A percentile compares a stretch with the other conserved stretches of the same genome.
phyloP scores from a whole-genome alignment of 2,329 filamentous ascomycete genomes.

The Cadophora luteo-olivacea region DNA sequence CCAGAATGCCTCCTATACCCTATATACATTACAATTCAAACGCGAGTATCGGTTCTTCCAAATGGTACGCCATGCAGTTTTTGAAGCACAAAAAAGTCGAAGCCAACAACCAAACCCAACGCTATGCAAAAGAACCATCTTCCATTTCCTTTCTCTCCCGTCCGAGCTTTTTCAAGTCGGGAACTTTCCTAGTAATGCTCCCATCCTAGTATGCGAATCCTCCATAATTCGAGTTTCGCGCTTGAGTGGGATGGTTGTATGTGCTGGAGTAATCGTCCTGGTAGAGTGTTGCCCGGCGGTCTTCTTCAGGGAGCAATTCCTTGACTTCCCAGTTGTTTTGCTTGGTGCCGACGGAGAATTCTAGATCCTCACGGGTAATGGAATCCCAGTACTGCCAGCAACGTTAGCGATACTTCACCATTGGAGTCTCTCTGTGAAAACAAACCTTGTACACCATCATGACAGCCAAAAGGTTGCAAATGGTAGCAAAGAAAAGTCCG shows the following conservation, averaged over 20 bases:
- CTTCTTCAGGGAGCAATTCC: constrained; percentile 63
- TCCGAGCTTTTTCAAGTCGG: neutral
- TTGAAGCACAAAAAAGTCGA: neutral
- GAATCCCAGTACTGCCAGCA: constrained; percentile 90
- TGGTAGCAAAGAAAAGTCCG: constrained; percentile 90
- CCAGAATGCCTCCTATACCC: neutral
- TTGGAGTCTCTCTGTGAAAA: constrained; percentile 21
- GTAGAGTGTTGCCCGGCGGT: constrained; percentile 43
- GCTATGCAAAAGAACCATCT: constrained; percentile 16
- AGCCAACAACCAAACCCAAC: constrained; percentile 8
- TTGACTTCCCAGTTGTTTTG: constrained; percentile 99
- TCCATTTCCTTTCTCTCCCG: neutral
- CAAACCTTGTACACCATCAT: constrained; percentile 99
- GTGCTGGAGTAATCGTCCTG: constrained; percentile 42
- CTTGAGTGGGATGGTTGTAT: constrained; percentile 33
- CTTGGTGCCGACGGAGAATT: constrained; percentile 95
- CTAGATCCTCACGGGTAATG: constrained; percentile 96
- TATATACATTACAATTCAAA: constrained; percentile 17
- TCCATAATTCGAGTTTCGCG: constrained; percentile 44
- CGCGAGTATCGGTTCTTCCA: neutral
- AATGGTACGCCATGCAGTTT: constrained; percentile 11
- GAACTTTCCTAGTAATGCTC: neutral
- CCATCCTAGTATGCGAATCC: constrained; percentile 39
- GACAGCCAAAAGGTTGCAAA: constrained; percentile 90
- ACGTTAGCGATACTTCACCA: constrained; percentile 22